Conservation (phyloP, 2,329 filamentous ascomycete species). For the Coleophoma crateriformis region DNA sequence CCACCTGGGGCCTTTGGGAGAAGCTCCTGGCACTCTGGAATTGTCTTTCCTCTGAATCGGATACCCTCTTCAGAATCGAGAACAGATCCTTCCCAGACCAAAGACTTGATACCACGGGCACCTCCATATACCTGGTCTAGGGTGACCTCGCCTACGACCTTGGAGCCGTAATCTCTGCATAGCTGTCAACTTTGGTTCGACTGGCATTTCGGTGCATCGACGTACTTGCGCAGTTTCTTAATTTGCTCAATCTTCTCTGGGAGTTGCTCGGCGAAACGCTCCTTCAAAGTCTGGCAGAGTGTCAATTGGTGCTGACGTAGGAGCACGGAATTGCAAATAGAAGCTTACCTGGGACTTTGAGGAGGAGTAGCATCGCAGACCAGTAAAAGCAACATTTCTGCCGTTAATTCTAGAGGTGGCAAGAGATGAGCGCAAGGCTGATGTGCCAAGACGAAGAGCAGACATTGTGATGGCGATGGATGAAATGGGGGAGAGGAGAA, state of each 20-base stretch:
- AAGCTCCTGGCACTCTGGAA: conserved; percentile 96
- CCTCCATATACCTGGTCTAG: conserved; percentile 99
- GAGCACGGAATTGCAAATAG: too few species aligned
- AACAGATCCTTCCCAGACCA: conserved; percentile 98
- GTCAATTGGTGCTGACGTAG: neutral
- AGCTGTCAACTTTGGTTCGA: conserved; percentile 3
- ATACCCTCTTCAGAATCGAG: conserved; percentile 99
- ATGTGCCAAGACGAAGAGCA: conserved; percentile 73
- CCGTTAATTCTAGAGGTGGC: conserved; percentile 61
- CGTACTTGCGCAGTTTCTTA: conserved; percentile 95
- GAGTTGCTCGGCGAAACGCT: conserved; percentile 93
- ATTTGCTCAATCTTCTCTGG: conserved; percentile 98
- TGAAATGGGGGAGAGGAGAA: conserved; percentile 23
- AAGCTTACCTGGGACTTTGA: conserved; percentile 70
- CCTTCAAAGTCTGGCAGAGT: conserved; percentile 76
- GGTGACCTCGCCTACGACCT: conserved; percentile 94
- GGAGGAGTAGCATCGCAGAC: conserved; percentile 84
- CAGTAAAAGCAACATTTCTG: conserved; percentile 70
- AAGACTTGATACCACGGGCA: conserved; percentile 96
- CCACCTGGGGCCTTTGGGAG: conserved; percentile 96
- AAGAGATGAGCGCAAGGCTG: conserved; percentile 74
- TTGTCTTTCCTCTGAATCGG: conserved; percentile 98
- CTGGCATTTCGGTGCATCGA: conserved; percentile 11
- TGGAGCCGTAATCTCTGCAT: conserved; percentile 82
- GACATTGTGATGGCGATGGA: conserved; percentile 58